Conservation (phyloP, 305 asterid genomes). For the Solanum hybrid region DNA sequence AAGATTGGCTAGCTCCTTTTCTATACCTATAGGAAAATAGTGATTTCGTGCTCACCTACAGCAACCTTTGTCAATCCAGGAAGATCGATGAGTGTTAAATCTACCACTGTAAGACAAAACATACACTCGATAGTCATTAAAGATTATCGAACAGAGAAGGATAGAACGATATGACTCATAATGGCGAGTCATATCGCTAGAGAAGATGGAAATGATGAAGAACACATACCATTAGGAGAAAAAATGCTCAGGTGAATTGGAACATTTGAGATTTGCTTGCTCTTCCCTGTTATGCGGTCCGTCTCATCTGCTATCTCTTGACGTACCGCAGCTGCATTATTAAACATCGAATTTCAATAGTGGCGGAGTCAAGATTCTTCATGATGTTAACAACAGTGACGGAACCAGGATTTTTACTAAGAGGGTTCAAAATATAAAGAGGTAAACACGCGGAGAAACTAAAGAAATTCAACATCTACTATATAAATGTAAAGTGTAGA, state of each 20-base stretch:
- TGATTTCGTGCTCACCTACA: slow-evolving; percentile 61
- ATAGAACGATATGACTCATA: not conserved
- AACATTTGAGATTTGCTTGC: slow-evolving; percentile 71
- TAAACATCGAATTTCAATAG: not conserved
- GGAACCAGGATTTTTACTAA: not conserved
- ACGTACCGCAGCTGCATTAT: slow-evolving; percentile 76
- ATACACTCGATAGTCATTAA: slow-evolving; percentile 7
- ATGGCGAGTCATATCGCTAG: not conserved
- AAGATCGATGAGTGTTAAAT: slow-evolving; percentile 91
- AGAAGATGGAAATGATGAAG: not conserved
- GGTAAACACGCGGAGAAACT: not conserved
- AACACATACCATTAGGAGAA: slow-evolving; percentile 79
- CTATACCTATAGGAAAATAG: slow-evolving; percentile 9
- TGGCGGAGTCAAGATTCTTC: no score
- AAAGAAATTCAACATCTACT: not conserved
- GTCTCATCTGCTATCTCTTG: slow-evolving; percentile 94
- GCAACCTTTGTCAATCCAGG: slow-evolving; percentile 98
- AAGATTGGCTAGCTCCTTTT: slow-evolving; percentile 1
- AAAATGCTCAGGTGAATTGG: slow-evolving; percentile 96
- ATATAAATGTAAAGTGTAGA: no score
- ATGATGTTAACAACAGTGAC: not conserved
- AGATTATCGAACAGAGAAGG: not conserved
- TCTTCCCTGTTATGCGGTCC: slow-evolving; percentile 87
- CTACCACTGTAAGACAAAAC: slow-evolving; percentile 61
- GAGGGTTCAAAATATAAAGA: not conserved